These are phyloP conservation scores for Microcera coccophila DNA, from an alignment of 2,329 filamentous ascomycete genomes.

Conservation along the genomic window DNA sequence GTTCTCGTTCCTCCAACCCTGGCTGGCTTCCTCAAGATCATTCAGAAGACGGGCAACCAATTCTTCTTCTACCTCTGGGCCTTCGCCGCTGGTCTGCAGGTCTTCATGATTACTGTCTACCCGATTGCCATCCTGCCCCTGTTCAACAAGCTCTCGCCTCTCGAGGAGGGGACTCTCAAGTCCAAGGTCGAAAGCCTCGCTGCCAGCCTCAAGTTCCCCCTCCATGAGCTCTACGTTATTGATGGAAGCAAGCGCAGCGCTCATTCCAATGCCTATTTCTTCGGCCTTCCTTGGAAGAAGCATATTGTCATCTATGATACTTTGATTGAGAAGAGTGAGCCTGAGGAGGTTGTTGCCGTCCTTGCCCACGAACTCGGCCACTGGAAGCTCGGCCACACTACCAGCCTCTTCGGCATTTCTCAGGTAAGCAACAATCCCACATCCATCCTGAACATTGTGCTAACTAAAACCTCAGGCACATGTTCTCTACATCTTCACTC, in stretches of 20 bases:
- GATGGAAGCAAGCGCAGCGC: conserved; percentile 84
- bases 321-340: conserved; percentile 88
- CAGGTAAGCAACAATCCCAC: conserved; percentile 53
- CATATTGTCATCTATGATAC: conserved; percentile 99
- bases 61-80: conserved; percentile 99
- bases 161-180: conserved; percentile 85
- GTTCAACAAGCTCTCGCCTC: conserved; percentile 96
- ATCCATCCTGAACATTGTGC: conserved; percentile 1
- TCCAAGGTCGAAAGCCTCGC: conserved; percentile 81
- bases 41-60: conserved; percentile 85
- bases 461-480: conserved; percentile 60
- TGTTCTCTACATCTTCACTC: conserved; percentile 91
- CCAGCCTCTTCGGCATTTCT: conserved; percentile 80
- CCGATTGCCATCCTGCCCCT: conserved; percentile 89
- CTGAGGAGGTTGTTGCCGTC: conserved; percentile 89
- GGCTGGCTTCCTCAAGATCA: conserved; percentile 86
- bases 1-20: conserved; percentile 83
- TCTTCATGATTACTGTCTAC: conserved; percentile 95
- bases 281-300: conserved; percentile 98
- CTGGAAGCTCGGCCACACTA: conserved; percentile 95
- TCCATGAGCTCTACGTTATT: conserved; percentile 91
- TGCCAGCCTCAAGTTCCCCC: conserved; percentile 79
- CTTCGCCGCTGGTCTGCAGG: conserved; percentile 82
- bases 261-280: conserved; percentile 92
- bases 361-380: conserved; percentile 94